Conservation (phyloP, 2,329 filamentous ascomycete genomes). For the Colletotrichum sp. region DNA sequence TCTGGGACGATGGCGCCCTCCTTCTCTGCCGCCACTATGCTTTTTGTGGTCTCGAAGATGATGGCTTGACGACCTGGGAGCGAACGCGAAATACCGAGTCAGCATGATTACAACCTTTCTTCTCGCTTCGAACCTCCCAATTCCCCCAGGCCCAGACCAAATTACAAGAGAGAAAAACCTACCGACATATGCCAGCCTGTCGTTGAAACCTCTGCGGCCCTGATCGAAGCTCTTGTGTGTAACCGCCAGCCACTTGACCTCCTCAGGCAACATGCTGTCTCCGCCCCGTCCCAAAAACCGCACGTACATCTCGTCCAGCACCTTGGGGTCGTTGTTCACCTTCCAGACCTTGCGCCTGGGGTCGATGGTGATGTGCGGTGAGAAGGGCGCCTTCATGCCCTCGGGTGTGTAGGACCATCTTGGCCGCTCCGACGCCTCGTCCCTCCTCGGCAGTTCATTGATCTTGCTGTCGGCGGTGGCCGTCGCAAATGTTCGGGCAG, state of each 20-base stretch:
- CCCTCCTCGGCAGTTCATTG: constrained; percentile 7
- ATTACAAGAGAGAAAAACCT: constrained; percentile 29
- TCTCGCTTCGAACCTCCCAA: background rate
- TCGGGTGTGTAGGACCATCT: constrained; percentile 76
- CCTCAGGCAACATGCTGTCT: constrained; percentile 78
- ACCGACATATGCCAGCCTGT: constrained; percentile 90
- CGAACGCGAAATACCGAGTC: background rate
- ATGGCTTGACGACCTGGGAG: constrained; percentile 31
- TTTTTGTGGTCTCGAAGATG: constrained; percentile 41
- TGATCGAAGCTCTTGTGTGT: constrained; percentile 99
- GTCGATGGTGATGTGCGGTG: constrained; percentile 60
- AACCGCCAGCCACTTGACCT: constrained; percentile 94
- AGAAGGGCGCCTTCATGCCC: constrained; percentile 73
- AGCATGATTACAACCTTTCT: background rate
- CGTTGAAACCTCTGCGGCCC: constrained; percentile 91
- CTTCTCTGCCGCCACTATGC: constrained; percentile 51
- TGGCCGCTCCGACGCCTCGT: constrained; percentile 30
- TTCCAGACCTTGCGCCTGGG: constrained; percentile 60
- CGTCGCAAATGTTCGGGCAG: constrained; percentile 17
- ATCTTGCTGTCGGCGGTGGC: constrained; percentile 5
- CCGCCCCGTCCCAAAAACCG: constrained; percentile 76
- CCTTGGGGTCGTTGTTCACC: constrained; percentile 77
- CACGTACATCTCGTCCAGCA: constrained; percentile 79
- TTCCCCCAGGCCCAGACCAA: background rate
- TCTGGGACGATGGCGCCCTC: constrained; percentile 41